Conservation (phyloP, 495 filamentous ascomycete genomes). For the Hypoxylon crocopeplum region DNA sequence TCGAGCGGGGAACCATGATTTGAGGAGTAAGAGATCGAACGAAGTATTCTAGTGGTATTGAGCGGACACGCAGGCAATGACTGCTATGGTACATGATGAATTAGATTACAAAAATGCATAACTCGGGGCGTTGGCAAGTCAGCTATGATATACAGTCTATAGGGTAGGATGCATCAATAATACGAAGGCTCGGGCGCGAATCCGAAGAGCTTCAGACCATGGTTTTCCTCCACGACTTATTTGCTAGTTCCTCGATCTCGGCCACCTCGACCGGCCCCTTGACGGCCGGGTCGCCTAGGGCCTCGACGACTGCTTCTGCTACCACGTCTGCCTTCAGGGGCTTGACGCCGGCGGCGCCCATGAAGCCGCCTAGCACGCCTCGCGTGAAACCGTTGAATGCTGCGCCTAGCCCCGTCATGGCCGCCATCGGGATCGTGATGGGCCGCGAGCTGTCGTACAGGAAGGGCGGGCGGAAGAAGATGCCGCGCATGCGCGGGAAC, state of each 20-base stretch:
- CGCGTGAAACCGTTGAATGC: constrained; percentile 76
- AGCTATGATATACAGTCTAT: constrained; percentile 41
- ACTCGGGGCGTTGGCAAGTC: constrained; percentile 14
- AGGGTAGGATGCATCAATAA: constrained; percentile 35
- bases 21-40: constrained; percentile 43
- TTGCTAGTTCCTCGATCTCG: constrained; percentile 75
- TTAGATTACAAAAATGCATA: constrained; percentile 28
- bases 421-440: constrained; percentile 85
- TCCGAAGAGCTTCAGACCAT: constrained; percentile 70
- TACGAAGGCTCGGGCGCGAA: background rate
- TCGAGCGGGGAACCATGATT: constrained; percentile 94
- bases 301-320: constrained; percentile 83
- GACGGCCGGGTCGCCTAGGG: constrained; percentile 69
- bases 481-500: constrained; percentile 74
- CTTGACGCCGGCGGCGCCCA: constrained; percentile 83
- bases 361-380: constrained; percentile 71
- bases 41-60: constrained; percentile 13
- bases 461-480: constrained; percentile 87
- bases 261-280: constrained; percentile 72
- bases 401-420: constrained; percentile 69
- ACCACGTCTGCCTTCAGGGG: constrained; percentile 86
- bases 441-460: constrained; percentile 84
- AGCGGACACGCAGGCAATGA: constrained; percentile 3
- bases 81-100: constrained; percentile 7
- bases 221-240: constrained; percentile 77